These are phyloP conservation scores for Sergeia podlipaevii DNA, from an alignment of 208 protist genomes.

Conservation along the genomic window DNA sequence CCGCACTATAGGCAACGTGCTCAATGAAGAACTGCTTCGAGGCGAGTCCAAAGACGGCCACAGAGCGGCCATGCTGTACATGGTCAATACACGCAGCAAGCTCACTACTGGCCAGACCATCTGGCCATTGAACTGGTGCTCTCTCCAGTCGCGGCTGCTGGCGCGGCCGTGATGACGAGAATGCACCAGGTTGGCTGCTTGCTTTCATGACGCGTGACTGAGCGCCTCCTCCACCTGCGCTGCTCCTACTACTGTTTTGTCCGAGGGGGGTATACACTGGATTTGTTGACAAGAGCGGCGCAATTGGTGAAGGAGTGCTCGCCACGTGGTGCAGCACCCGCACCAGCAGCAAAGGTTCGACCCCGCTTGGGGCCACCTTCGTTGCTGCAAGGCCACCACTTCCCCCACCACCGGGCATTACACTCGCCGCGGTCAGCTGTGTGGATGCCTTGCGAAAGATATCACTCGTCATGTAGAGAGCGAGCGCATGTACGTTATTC, in stretches of 20 bases:
- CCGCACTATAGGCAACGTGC: slow-evolving; percentile 55
- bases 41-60: slow-evolving; percentile 71
- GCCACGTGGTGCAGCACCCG: slow-evolving; percentile 53
- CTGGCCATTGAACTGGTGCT: slow-evolving; percentile 33
- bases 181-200: no score
- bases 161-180: no score
- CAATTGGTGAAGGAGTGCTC: slow-evolving; percentile 25
- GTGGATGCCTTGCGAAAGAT: slow-evolving; percentile 54
- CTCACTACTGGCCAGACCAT: slow-evolving; percentile 47
- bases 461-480: slow-evolving; percentile 49
- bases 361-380: slow-evolving; percentile 17
- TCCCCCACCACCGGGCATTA: not conserved
- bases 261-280: not conserved
- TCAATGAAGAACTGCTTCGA: slow-evolving; percentile 81
- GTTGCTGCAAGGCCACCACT: slow-evolving; percentile 4
- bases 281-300: slow-evolving; percentile 3
- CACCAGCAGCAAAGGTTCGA: slow-evolving; percentile 55
- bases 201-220: no score
- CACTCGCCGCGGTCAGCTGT: slow-evolving; percentile 17
- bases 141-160: no score
- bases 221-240: no score
- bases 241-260: not conserved
- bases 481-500: slow-evolving; percentile 49
- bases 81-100: slow-evolving; percentile 65
- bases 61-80: slow-evolving; percentile 64